Evolutionary conservation across 192 early-diverging fungal species (phyloP).

Genomic region (Phycomyces nitens): DNA sequence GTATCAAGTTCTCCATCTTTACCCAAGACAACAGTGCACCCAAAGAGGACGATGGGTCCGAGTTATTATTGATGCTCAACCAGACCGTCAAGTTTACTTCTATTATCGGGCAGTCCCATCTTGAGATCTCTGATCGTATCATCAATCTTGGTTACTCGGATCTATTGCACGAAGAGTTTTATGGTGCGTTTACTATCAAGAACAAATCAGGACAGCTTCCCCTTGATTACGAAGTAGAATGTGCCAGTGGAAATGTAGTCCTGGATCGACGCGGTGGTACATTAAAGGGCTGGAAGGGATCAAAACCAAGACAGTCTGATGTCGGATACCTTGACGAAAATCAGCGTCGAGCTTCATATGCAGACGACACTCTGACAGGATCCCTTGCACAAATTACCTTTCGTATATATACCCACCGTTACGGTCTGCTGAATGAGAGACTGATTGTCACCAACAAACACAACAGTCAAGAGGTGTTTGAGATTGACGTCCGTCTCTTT

Average conservation of each 20-base stretch:
- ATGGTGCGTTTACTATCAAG: slow-evolving; percentile 61
- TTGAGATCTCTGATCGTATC: slow-evolving; percentile 59
- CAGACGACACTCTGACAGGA: slow-evolving; percentile 21
- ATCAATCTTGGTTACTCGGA: slow-evolving; percentile 67
- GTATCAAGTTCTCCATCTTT: slow-evolving; percentile 70
- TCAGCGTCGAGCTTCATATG: slow-evolving; percentile 19
- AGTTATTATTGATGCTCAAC: slow-evolving; percentile 49
- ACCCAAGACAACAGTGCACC: slow-evolving; percentile 38
- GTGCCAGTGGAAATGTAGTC: slow-evolving; percentile 47
- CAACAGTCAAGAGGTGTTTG: slow-evolving; percentile 59
- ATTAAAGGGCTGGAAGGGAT: slow-evolving; percentile 49
- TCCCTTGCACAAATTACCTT: slow-evolving; percentile 54
- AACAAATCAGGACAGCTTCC: slow-evolving; percentile 72
- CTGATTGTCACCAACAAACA: slow-evolving; percentile 69
- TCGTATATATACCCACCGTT: slow-evolving; percentile 47
- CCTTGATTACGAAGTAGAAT: slow-evolving; percentile 59
- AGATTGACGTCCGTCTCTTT: slow-evolving; percentile 68
- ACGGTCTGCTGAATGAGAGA: slow-evolving; percentile 58
- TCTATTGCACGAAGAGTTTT: slow-evolving; percentile 44
- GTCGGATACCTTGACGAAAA: neutral
- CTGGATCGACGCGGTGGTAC: slow-evolving; percentile 50
- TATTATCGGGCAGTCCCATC: slow-evolving; percentile 73
- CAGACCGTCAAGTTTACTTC: slow-evolving; percentile 81
- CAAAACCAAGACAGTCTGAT: neutral
- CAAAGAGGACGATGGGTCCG: slow-evolving; percentile 19